Evolutionary conservation across 768 basidiomycete genomes (phyloP), one percentile per base, ranked within the genome.

Genomic region (Cantharellus anzutake): DNA sequence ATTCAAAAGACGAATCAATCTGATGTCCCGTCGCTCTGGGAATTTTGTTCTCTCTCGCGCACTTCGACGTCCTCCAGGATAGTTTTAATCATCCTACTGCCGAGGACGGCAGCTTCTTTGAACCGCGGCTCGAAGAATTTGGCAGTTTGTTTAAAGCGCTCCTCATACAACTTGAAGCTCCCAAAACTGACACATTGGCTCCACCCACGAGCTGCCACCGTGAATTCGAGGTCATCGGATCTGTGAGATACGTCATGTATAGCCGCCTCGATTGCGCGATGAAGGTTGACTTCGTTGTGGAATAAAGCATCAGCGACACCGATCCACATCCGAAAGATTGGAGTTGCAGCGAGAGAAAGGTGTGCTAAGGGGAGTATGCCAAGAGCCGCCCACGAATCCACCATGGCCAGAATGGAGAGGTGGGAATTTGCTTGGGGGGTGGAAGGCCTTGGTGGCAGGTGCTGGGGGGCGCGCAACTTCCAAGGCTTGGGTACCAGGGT

Each of bases 261-360:
- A 0, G 84, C 86, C 0, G 89, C 84, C 50, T 81, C 72, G 51
- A 97, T 76, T 0, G 93, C 85, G 1, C 75, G 71, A 59, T 81
- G 75, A 16, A 96, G 73, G 2, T 85, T 74, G 0, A 71, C 65
- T 11, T 62, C 73, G 0, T 81, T 82, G 51, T 86, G 77, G 73
- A 97, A 99, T 5, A 99, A 78, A 70, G 93, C 87, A 70, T 98
- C 96, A 5, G 94, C 89, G 7, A 97, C 91, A 39, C 94, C 94
- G 57, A 99, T 84, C 83, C 94, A 97, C 63, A 99, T 77, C 58
- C 92, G 80, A 73, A 99, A 99, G 41, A 98, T 79, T 0, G 96
- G 96, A 2, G 93, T 99, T 4, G 92, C 94, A 0, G 94, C 94
- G 51, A 98, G 80, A 4, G 84, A 78, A 63, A 98, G 81, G 72